Evolutionary conservation across 2,329 filamentous ascomycete genomes (phyloP), one percentile per base, ranked within the genome.

Genomic region (Celoporthe dispersa): DNA sequence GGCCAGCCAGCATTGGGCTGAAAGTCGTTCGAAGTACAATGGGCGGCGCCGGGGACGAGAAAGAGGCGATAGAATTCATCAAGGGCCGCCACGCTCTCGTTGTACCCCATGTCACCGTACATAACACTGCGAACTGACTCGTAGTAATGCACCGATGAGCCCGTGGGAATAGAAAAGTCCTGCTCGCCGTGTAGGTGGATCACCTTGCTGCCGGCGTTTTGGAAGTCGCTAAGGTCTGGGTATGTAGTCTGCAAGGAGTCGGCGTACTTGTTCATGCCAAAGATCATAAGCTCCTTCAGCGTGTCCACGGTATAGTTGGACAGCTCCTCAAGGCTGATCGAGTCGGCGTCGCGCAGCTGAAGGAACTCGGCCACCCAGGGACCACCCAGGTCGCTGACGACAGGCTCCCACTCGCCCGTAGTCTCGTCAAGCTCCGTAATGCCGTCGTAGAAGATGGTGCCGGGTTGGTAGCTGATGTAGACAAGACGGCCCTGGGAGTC

Each of bases 11-110:
- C 31, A 41, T 44, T 37, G 48, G 39, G 48, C 33, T 37, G 33
- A 9, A n/a, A n/a, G 48, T 25, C 14, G 9, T 31, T 22, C 22
- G 41, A 19, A 72, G 74, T 11, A 72, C 84, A 86, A 73, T 85
- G 83, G 0, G 70, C 75, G 82, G 84, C 84, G 0, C 83, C 83
- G 8, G 82, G 81, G 57, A 85, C 79, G 11, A 78, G 77, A 75
- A 85, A 85, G 73, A 84, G 81, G 6, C 76, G 73, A 77, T 83
- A 88, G 75, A 84, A 82, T 25, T 83, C 81, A 7, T 83, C 84
- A 48, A 83, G 80, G 14, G 73, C 66, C 11, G 55, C 53, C 16
- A 39, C 33, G 14, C 55, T 60, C 33, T 48, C 53, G 57, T 77
- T 67, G 59, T 77, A 78, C 63, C 76, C 77, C 37, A 75, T 64